Evolutionary conservation across 192 early-diverging fungal genomes (phyloP), one percentile per base, ranked within the genome.

Genomic region (Backusella circina): DNA sequence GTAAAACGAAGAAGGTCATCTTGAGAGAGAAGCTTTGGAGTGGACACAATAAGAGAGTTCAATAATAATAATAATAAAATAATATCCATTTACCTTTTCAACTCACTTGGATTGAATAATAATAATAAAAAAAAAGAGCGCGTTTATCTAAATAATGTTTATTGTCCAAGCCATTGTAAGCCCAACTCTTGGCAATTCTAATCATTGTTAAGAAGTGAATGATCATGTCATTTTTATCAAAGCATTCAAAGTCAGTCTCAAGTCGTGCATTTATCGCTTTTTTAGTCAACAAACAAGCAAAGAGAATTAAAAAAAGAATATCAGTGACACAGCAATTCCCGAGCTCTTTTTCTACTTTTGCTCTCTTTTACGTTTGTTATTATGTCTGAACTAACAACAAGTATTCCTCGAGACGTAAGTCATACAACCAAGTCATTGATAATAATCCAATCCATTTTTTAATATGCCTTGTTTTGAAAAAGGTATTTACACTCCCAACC

Each of bases 401-500:
- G 54, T 2, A 28, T 61, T 61, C 54, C 54, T 61, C 54, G 54
- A 61, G 54, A 61, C 8, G 54, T 61, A 61, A 61, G 26, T 23
- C 4, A 8, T 0, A 47, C 18, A 35, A 35, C 33, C n/a, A n/a
- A n/a, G n/a, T n/a, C n/a, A n/a, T n/a, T n/a, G n/a, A n/a, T n/a
- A n/a, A n/a, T n/a, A n/a, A n/a, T n/a, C n/a, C n/a, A n/a, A n/a
- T n/a, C n/a, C n/a, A n/a, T n/a, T n/a, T n/a, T n/a, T n/a, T n/a
- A n/a, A n/a, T n/a, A n/a, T 18, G 12, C 13, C 39, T 41, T 41
- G 13, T 41, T 16, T 15, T 41, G 39, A 15, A 41, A 70, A 71
- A 77, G 75, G 68, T 66, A 54, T 89, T 89, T 68, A 89, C 86
- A 44, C 61, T 89, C 32, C 88, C 88, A 28, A 83, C 84, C 16